These are phyloP conservation scores for Pseudopyrenochaeta lycopersici DNA, from an alignment of 2,329 filamentous ascomycete genomes.

Conservation along the genomic window DNA sequence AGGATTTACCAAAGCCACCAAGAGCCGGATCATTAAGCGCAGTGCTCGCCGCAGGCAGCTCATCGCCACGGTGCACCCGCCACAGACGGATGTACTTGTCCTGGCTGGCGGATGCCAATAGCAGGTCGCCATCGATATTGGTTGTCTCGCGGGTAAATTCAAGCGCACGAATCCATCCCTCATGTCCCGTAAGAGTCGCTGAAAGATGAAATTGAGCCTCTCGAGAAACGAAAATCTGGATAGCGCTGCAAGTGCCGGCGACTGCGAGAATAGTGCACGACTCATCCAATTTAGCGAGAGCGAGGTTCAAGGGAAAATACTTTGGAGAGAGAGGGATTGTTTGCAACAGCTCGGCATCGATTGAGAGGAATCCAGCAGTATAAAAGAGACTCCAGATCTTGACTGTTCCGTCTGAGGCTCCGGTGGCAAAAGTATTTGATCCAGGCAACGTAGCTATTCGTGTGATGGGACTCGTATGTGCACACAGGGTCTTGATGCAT, in stretches of 20 bases:
- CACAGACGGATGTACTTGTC: constrained; percentile 97
- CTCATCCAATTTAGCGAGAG: constrained; percentile 69
- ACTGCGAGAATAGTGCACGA: constrained; percentile 75
- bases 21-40: constrained; percentile 65
- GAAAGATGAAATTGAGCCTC: constrained; percentile 71
- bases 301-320: constrained; percentile 82
- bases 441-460: constrained; percentile 59
- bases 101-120: constrained; percentile 93
- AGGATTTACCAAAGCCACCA: constrained; percentile 72
- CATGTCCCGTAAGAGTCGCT: constrained; percentile 85
- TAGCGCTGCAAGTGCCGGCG: constrained; percentile 82
- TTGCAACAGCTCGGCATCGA: constrained; percentile 41
- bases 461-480: constrained; percentile 81
- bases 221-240: constrained; percentile 79
- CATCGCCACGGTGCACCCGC: constrained; percentile 78
- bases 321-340: constrained; percentile 77
- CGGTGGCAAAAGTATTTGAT: constrained; percentile 63
- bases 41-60: constrained; percentile 66
- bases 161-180: constrained; percentile 92
- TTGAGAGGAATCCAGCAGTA: constrained; percentile 34
- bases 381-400: constrained; percentile 72
- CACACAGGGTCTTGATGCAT: constrained; percentile 62
- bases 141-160: constrained; percentile 74
- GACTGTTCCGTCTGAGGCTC: constrained; percentile 69
- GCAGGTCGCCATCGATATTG: constrained; percentile 68